A percentile compares a stretch with the other conserved stretches of the same genome.
Evolutionary conservation across 345 rosid genomes (phyloP).

Genomic region (Litchi chinensis): DNA sequence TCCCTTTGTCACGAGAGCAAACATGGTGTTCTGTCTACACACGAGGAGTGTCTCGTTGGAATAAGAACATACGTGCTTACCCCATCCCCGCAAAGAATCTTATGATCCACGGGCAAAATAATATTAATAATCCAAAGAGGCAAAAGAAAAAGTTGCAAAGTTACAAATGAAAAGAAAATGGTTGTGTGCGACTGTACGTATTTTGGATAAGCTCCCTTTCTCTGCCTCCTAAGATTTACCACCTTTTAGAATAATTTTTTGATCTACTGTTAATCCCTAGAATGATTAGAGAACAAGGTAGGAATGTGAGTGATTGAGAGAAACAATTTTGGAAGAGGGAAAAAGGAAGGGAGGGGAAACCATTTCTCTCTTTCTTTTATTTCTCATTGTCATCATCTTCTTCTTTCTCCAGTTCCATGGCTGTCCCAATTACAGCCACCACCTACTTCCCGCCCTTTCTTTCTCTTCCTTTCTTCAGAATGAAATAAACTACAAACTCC

Average conservation of each 20-base stretch:
- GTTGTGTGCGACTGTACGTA: not conserved
- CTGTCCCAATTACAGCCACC: slow-evolving; percentile 15
- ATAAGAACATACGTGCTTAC: not conserved
- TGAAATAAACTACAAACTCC: slow-evolving; percentile 17
- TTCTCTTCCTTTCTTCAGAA: slow-evolving; percentile 20
- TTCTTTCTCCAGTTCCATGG: not conserved
- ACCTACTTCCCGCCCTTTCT: not conserved
- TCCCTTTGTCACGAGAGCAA: not conserved
- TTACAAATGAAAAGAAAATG: not conserved
- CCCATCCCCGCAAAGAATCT: slow-evolving; percentile 26
- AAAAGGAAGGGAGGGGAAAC: not conserved
- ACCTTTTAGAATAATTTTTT: slow-evolving; percentile 13
- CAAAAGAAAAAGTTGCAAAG: not conserved
- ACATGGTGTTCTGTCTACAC: not conserved
- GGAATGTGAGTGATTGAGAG: slow-evolving; percentile 32
- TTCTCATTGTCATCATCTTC: not conserved
- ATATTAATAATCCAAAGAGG: not conserved
- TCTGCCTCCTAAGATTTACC: not conserved
- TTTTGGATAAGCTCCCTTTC: slow-evolving; percentile 20
- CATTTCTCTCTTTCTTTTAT: slow-evolving; percentile 1
- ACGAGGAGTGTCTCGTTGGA: slow-evolving; percentile 1
- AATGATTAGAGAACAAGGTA: slow-evolving; percentile 37
- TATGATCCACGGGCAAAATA: not conserved
- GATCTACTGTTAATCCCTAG: not conserved
- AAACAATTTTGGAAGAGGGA: not conserved